phyloP scores from a whole-genome alignment of 805 yeast genomes.

The Scheffersomyces ergatensis region DNA sequence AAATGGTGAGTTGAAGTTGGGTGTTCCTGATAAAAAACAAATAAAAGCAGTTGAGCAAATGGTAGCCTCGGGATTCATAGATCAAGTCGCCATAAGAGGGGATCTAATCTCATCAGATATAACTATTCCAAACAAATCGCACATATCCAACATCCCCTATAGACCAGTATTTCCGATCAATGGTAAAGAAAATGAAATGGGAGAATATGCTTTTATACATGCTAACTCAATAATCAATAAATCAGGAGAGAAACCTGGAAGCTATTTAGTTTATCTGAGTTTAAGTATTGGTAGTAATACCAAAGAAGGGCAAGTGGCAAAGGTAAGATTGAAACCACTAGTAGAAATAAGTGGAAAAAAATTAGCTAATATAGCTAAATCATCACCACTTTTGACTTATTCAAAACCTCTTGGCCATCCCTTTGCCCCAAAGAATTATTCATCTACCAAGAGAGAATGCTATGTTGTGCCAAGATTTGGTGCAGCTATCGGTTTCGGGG shows the following conservation, averaged over 20 bases:
- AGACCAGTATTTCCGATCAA: slow-evolving; percentile 50
- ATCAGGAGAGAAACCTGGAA: slow-evolving; percentile 72
- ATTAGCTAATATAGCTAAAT: slow-evolving; percentile 72
- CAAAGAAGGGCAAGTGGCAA: slow-evolving; percentile 35
- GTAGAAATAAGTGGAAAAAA: slow-evolving; percentile 76
- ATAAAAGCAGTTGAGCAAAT: slow-evolving; percentile 83
- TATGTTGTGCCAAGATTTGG: slow-evolving; percentile 92
- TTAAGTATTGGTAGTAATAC: slow-evolving; percentile 55
- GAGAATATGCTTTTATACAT: slow-evolving; percentile 72
- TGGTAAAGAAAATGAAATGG: slow-evolving; percentile 32
- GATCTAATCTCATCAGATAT: slow-evolving; percentile 68
- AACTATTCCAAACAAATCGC: slow-evolving; percentile 54
- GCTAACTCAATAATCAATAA: slow-evolving; percentile 65
- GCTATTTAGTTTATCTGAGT: slow-evolving; percentile 70
- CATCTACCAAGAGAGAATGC: slow-evolving; percentile 72
- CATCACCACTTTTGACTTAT: slow-evolving; percentile 70
- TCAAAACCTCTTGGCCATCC: slow-evolving; percentile 94
- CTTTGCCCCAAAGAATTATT: slow-evolving; percentile 70
- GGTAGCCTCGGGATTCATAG: slow-evolving; percentile 89
- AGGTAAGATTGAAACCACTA: slow-evolving; percentile 68
- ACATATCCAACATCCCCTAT: slow-evolving; percentile 63
- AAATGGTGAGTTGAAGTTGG: slow-evolving; percentile 48
- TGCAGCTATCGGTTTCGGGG: slow-evolving; percentile 77
- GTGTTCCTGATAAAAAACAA: slow-evolving; percentile 68
- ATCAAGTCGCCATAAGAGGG: slow-evolving; percentile 83